Evolutionary conservation across 2,329 filamentous ascomycete genomes (phyloP).

Genomic region (Chaetothyriales sp.): DNA sequence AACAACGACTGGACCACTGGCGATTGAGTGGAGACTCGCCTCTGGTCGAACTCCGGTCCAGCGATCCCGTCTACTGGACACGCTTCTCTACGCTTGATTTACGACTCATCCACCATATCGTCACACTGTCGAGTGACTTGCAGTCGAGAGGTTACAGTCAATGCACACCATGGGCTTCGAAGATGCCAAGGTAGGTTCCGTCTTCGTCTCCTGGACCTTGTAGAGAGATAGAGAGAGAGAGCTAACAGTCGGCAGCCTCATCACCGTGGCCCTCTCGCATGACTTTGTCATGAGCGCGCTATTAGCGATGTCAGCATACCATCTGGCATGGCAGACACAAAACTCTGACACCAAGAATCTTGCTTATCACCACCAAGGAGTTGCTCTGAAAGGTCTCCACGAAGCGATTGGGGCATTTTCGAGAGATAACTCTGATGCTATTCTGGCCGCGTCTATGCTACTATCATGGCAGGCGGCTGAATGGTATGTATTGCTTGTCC

Average conservation of each 20-base stretch:
- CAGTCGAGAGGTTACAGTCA: slow-evolving; percentile 61
- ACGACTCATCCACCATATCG: slow-evolving; percentile 80
- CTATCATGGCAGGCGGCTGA: slow-evolving; percentile 94
- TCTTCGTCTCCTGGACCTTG: slow-evolving; percentile 12
- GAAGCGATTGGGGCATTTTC: slow-evolving; percentile 78
- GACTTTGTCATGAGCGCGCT: slow-evolving; percentile 89
- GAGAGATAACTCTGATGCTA: slow-evolving; percentile 73
- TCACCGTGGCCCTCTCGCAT: slow-evolving; percentile 68
- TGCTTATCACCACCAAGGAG: slow-evolving; percentile 74
- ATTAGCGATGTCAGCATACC: slow-evolving; percentile 84
- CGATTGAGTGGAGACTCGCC: slow-evolving; percentile 71
- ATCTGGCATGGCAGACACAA: slow-evolving; percentile 78
- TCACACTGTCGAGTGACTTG: slow-evolving; percentile 72
- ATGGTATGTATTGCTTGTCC: slow-evolving; percentile 52
- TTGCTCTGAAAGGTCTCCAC: slow-evolving; percentile 75
- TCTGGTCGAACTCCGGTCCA: slow-evolving; percentile 67
- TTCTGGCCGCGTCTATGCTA: slow-evolving; percentile 79
- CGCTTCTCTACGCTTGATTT: slow-evolving; percentile 64
- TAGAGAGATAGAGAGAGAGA: too few relatives aligned
- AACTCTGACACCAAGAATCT: slow-evolving; percentile 76
- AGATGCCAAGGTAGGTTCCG: slow-evolving; percentile 70
- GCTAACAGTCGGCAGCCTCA: slow-evolving; percentile 45
- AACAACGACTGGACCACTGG: slow-evolving; percentile 71
- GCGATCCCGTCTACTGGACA: slow-evolving; percentile 59
- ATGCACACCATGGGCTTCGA: slow-evolving; percentile 83